These are phyloP conservation scores for Lepiota venenata DNA, from an alignment of 768 basidiomycete genomes.

Conservation along the genomic window DNA sequence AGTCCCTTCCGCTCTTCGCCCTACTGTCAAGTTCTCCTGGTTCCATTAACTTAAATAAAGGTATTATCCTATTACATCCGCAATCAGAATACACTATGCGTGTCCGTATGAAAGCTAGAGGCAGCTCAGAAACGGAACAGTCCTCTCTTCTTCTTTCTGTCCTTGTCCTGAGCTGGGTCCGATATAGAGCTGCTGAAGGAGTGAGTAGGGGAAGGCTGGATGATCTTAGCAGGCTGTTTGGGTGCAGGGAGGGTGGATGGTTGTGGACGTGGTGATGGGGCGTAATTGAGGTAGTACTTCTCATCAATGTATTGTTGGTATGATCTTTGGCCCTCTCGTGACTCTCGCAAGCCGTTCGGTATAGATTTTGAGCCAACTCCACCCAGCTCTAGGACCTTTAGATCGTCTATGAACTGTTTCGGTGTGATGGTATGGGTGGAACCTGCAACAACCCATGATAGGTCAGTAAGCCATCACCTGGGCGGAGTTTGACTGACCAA, in stretches of 20 bases:
- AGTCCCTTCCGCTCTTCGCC: no score
- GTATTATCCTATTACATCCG: conserved; percentile 1
- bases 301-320: conserved; percentile 81
- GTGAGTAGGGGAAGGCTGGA: conserved; percentile 50
- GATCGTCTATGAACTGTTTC: conserved; percentile 78
- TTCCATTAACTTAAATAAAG: neutral
- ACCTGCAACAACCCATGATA: conserved; percentile 43
- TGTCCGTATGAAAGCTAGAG: neutral
- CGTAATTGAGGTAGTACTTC: conserved; percentile 67
- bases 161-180: conserved; percentile 42
- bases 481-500: conserved; percentile 50
- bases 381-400: conserved; percentile 83
- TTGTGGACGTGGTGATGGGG: conserved; percentile 43
- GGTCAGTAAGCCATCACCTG: neutral
- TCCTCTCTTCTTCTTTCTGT: conserved; percentile 78
- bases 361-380: conserved; percentile 75
- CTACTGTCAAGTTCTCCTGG: no score
- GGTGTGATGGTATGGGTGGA: conserved; percentile 89
- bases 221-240: conserved; percentile 28
- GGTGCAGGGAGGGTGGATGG: conserved; percentile 30
- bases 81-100: conserved; percentile 1
- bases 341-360: conserved; percentile 65
- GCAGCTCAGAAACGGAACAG: conserved; percentile 58
- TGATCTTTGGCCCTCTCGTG: conserved; percentile 40
- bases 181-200: conserved; percentile 47